Base-by-base conservation (phyloP, 345 rosid genomes). In the Boechera divaricarpa region DNA sequence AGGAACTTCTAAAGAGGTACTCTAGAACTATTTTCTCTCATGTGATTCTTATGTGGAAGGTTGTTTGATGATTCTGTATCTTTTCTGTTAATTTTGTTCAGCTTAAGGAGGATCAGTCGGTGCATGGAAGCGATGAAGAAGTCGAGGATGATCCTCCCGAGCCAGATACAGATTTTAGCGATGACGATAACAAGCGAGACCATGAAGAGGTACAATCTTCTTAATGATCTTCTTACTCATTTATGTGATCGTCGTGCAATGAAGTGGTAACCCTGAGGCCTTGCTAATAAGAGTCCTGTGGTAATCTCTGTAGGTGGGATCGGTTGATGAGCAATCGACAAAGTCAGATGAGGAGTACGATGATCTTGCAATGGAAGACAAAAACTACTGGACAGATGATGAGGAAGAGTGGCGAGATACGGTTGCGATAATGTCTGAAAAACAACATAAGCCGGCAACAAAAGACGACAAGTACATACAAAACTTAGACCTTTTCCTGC, bases 111-210 rank as follows among this genome's bases (percentile, higher is more conserved):
- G 97, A 89, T 49, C 89, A 86, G 2, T 96, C 98, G 0, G 99
- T 96, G 55, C 81, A 91, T 77, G 98, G 97, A 47, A 96, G 99
- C 61, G 99, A 96, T 70, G 99, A 96, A 79, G 99, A 96, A 82
- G 89, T 76, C 32, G 93, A 78, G 39, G 80, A 79, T 53, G 99
- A 96, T 70, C 90, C 86, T 67, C 90, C 85, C 9, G 98, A 91
- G 65, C 75, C 69, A 63, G 96, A 96, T 67, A 96, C 90, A 38
- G 97, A 96, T 82, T 80, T 85, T 39, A 90, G 89, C 35, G 93
- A 89, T 66, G 86, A 89, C 13, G 85, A 61, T 68, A 63, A 83
- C 44, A 79, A 88, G 67, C 86, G 73, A 31, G 84, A 80, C 70
- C 87, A 87, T 51, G 98, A 93, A 52, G 98, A 96, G 88, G 99